Evolutionary conservation across 2,329 filamentous ascomycete species (phyloP), one percentile per base, ranked within the genome.

Genomic region (Xylaria hypoxylon): DNA sequence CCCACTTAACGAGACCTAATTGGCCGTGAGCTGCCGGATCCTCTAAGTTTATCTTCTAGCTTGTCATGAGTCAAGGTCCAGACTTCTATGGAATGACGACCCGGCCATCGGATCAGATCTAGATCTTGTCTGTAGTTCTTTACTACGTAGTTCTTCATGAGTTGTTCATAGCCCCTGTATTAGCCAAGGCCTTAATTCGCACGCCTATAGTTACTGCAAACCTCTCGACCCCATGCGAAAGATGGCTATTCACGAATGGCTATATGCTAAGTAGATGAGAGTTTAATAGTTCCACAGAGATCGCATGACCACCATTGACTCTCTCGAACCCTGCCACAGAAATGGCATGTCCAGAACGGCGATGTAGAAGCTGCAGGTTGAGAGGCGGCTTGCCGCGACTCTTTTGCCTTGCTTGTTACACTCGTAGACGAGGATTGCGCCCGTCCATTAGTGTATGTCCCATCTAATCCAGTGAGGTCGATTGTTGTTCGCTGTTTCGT

Each of bases 261-360:
- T 26, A 17, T 26, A 50, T 33, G 44, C 55, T 65, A 71, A 33
- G 67, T 69, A 24, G 71, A 74, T 17, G 66, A 56, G 8, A 63
- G 57, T 76, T 87, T 88, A 77, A 88, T 82, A 68, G 77, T 81
- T 2, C 85, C 85, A 72, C 87, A 89, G 2, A 80, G 76, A 19
- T 82, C 82, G 70, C 87, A 89, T 26, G 82, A 85, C 86, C 86
- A 88, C 84, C 85, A 88, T 68, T 83, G 80, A 50, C 79, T 77
- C 62, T 87, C 84, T 79, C 87, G 85, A 28, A 78, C 74, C 2
- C 80, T 84, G 8, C 81, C 82, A 68, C 87, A 89, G 61, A 80
- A 80, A 17, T 79, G 80, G 69, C 87, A 89, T 35, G 78, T 78
- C 87, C 86, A 89, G 1, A 78, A 79, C 35, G 42, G 58, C 26